A percentile compares a stretch with the other conserved stretches of the same genome.
These are phyloP conservation scores for Naganishia vishniacii DNA, from an alignment of 768 basidiomycete genomes.

Conservation along the genomic window DNA sequence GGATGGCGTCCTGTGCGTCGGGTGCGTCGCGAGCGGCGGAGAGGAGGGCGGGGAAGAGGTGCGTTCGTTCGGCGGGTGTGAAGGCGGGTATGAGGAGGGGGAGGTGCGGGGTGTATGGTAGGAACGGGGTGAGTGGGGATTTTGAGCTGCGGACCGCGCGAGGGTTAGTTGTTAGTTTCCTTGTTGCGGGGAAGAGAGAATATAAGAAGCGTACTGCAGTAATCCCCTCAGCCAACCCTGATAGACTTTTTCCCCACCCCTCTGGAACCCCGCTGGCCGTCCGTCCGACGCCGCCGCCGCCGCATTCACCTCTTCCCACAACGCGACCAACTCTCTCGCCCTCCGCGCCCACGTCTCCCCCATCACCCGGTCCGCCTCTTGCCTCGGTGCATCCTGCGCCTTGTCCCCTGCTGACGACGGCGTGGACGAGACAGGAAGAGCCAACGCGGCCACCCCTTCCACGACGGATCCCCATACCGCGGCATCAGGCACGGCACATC, in stretches of 20 bases:
- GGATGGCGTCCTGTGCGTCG: conserved; percentile 27
- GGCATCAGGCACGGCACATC: conserved; percentile 33
- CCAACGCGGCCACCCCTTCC: conserved; percentile 32
- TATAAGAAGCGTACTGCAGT: conserved; percentile 16
- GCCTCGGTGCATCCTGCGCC: conserved; percentile 49
- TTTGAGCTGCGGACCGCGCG: conserved; percentile 32
- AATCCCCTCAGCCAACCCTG: conserved; percentile 42
- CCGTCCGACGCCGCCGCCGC: background rate
- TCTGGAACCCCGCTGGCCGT: conserved; percentile 26
- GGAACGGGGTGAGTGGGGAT: conserved; percentile 33
- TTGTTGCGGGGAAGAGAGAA: background rate
- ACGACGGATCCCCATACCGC: conserved; percentile 41
- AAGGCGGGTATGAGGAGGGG: conserved; percentile 30
- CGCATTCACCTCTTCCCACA: conserved; percentile 34
- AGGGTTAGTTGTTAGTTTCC: too few relatives aligned
- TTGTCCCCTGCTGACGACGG: conserved; percentile 19
- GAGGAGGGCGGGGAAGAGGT: conserved; percentile 31
- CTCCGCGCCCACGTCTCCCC: conserved; percentile 58
- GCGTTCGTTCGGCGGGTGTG: conserved; percentile 31
- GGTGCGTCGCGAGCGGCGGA: conserved; percentile 30
- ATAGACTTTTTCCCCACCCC: conserved; percentile 42
- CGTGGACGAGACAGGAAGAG: background rate
- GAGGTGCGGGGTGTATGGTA: conserved; percentile 28
- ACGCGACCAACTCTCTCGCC: conserved; percentile 54
- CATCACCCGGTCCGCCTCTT: conserved; percentile 52